Conservation (phyloP, 192 early-diverging fungal genomes). For the Lobosporangium transversale region DNA sequence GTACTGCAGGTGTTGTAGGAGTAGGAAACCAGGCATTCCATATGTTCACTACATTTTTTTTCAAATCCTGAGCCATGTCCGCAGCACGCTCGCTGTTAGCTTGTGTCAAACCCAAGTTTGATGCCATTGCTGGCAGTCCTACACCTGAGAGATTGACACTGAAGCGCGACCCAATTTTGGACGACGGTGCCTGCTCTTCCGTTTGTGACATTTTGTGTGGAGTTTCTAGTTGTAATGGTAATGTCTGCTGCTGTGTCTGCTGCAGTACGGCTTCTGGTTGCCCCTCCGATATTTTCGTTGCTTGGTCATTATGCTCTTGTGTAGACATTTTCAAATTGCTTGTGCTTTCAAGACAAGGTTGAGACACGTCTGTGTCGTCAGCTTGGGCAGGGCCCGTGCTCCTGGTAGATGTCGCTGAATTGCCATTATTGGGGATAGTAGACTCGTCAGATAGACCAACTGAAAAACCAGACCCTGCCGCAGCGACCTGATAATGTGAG, state of each 20-base stretch:
- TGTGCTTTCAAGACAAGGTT: too few species aligned
- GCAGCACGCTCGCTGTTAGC: constrained; percentile 48
- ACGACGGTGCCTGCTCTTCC: constrained; percentile 4
- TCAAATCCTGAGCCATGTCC: constrained; percentile 49
- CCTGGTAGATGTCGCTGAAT: background rate
- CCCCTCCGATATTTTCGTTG: background rate
- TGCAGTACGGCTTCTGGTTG: background rate
- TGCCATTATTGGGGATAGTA: background rate
- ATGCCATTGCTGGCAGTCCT: constrained; percentile 37
- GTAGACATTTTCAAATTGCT: too few species aligned
- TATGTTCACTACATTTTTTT: constrained; percentile 52
- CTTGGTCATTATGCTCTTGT: too few species aligned
- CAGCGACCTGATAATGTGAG: background rate
- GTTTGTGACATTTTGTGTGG: constrained; percentile 1
- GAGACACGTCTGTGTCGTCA: too few species aligned
- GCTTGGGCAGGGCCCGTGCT: background rate
- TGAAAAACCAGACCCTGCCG: constrained; percentile 6
- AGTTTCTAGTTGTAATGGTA: background rate
- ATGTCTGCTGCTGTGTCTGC: background rate
- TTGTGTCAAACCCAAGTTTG: constrained; percentile 47
- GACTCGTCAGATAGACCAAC: background rate
- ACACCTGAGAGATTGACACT: constrained; percentile 45
- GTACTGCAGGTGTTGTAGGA: constrained; percentile 11
- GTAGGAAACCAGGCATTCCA: constrained; percentile 48
- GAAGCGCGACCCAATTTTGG: constrained; percentile 22